phyloP scores from a whole-genome alignment of 352 stramenopile genomes.

The Lagenidium sp. region DNA sequence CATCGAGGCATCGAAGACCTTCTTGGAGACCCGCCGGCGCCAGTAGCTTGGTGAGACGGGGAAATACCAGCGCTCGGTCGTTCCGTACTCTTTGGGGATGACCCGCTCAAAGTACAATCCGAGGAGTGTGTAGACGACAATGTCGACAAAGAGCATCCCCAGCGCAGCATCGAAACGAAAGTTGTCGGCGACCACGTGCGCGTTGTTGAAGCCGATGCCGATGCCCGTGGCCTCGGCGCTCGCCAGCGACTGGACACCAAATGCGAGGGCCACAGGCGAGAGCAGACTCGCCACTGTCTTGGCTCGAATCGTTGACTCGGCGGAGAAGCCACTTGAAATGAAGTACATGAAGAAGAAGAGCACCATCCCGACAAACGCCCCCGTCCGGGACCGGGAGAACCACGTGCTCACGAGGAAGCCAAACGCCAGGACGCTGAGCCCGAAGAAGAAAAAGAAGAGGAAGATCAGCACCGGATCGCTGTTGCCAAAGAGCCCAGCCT shows the following conservation, averaged over 20 bases:
- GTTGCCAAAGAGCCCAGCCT: slow-evolving; percentile 33
- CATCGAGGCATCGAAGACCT: slow-evolving; percentile 2
- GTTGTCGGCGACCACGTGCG: slow-evolving; percentile 31
- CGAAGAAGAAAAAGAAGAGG: slow-evolving; percentile 68
- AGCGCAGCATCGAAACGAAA: slow-evolving; percentile 58
- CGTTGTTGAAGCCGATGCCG: slow-evolving; percentile 45
- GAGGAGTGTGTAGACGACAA: slow-evolving; percentile 81
- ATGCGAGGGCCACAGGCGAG: slow-evolving; percentile 58
- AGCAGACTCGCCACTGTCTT: slow-evolving; percentile 55
- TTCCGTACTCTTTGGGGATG: slow-evolving; percentile 86
- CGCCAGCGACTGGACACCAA: slow-evolving; percentile 61
- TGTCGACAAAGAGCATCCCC: slow-evolving; percentile 84
- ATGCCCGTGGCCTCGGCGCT: slow-evolving; percentile 42
- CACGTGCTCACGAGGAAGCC: slow-evolving; percentile 69
- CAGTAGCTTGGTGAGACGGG: slow-evolving; percentile 68
- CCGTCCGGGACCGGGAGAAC: slow-evolving; percentile 69
- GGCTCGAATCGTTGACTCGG: slow-evolving; percentile 20
- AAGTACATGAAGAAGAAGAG: slow-evolving; percentile 89
- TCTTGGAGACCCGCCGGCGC: slow-evolving; percentile 9
- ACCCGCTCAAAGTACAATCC: slow-evolving; percentile 89
- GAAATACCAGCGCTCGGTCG: slow-evolving; percentile 80
- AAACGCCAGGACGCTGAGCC: slow-evolving; percentile 46
- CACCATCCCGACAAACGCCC: slow-evolving; percentile 62
- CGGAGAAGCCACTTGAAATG: slow-evolving; percentile 41
- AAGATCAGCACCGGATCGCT: slow-evolving; percentile 38